Evolutionary conservation across 768 basidiomycete genomes (phyloP), one percentile per base, ranked within the genome.

Genomic region (Auricularia sp.): DNA sequence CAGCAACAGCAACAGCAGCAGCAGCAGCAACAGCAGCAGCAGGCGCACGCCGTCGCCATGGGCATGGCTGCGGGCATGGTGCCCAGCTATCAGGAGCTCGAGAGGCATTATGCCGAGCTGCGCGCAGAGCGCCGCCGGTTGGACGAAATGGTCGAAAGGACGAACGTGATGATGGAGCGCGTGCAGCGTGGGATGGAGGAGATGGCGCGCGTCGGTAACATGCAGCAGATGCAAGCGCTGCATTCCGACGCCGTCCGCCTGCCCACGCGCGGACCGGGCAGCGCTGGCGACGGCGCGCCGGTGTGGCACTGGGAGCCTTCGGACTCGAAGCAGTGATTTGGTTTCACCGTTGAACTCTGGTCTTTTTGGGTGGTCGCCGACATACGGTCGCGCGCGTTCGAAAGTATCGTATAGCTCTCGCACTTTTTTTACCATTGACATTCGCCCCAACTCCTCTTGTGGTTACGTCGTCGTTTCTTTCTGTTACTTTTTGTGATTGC

Each of bases 171-270:
- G 76, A 84, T 93, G 80, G 79, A 76, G 43, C 84, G 85, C 29
- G 77, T 93, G 71, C 85, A 85, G 78, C 81, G 85, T 68, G 87
- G 85, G 29, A 77, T 93, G 69, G 90, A 91, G 63, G 90, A 92
- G 72, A 85, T 90, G 83, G 23, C 23, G 4, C 23, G 56, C 60
- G 36, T 33, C 56, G 34, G 36, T 8, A 36, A 23, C 39, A 42
- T 42, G 39, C 36, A 61, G 23, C 56, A 61, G 42, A 53, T n/a
- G 56, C 56, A 59, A 29, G 47, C 21, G 23, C 6, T 34, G 29
- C 21, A 29, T 18, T 6, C 56, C 29, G 56, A 59, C 7, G 23
- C 56, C 7, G 29, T 59, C 14, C 18, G 56, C 8, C 56, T 33
- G 56, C 56, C 56, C 11, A 59, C 56, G 12, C 34, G 34, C 56